Percentiles rank a stretch among this genome's conserved stretches.
phyloP scores from a whole-genome alignment of 306 rosid species.

The Alnus rubra region DNA sequence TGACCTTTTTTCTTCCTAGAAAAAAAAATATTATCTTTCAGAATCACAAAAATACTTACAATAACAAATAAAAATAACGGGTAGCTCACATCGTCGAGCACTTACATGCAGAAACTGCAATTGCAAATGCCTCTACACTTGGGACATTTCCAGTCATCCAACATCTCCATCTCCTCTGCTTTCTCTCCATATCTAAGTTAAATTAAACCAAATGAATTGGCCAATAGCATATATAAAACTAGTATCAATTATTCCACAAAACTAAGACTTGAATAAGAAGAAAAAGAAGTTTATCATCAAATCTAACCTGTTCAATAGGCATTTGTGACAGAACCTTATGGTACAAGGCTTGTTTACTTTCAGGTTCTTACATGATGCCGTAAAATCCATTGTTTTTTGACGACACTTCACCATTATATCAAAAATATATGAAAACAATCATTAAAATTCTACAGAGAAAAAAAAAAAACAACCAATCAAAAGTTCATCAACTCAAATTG shows the following conservation, averaged over 20 bases:
- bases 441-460: neutral
- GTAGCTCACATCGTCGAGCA: neutral
- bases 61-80: neutral
- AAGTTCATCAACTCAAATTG: slow-evolving; percentile 1
- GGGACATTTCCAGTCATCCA: slow-evolving; percentile 70
- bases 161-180: slow-evolving; percentile 43
- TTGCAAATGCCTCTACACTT: slow-evolving; percentile 74
- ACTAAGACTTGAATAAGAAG: no score
- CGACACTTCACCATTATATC: slow-evolving; percentile 56
- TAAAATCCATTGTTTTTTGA: slow-evolving; percentile 61
- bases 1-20: slow-evolving; percentile 69
- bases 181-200: slow-evolving; percentile 69
- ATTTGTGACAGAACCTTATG: slow-evolving; percentile 54
- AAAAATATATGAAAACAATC: neutral
- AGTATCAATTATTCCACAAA: neutral
- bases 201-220: slow-evolving; percentile 9
- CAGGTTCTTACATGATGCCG: slow-evolving; percentile 52
- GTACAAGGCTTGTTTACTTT: slow-evolving; percentile 47
- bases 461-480: neutral
- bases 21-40: slow-evolving; percentile 9
- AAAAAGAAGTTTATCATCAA: neutral
- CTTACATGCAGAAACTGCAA: slow-evolving; percentile 78
- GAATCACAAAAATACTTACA: slow-evolving; percentile 9
- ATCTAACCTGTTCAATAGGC: slow-evolving; percentile 73
- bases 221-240: neutral